Conservation (phyloP, 108 stramenopile species). For the Parmales sp. region DNA sequence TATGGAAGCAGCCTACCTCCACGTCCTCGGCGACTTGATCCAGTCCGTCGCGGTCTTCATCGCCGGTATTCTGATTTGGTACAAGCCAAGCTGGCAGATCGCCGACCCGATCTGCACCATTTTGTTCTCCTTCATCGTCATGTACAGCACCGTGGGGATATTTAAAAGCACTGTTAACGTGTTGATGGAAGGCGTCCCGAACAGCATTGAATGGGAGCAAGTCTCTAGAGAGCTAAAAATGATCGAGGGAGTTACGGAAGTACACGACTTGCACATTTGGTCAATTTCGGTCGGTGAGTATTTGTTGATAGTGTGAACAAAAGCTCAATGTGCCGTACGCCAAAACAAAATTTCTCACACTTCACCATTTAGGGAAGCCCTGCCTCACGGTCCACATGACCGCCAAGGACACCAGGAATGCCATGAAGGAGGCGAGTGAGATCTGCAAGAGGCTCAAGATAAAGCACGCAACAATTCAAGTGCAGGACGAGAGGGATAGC, state of each 20-base stretch:
- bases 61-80: conserved; percentile 84
- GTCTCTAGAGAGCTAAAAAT: conserved; percentile 25
- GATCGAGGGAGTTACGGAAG: conserved; percentile 55
- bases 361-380: too few relatives aligned
- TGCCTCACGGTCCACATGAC: conserved; percentile 47
- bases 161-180: conserved; percentile 55
- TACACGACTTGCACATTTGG: conserved; percentile 89
- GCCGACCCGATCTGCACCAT: conserved; percentile 88
- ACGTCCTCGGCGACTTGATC: conserved; percentile 85
- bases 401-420: conserved; percentile 16
- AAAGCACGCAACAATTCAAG: conserved; percentile 28
- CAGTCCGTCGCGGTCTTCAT: conserved; percentile 80
- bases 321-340: not conserved
- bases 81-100: conserved; percentile 58
- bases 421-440: conserved; percentile 1
- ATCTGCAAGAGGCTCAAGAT: conserved; percentile 10
- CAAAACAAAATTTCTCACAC: not conserved
- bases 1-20: conserved; percentile 82
- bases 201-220: conserved; percentile 46
- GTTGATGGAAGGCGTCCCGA: conserved; percentile 81
- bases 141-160: conserved; percentile 66
- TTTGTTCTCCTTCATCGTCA: conserved; percentile 72
- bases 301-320: too few relatives aligned
- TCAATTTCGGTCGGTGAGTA: conserved; percentile 58
- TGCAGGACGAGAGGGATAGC: conserved; percentile 10